These are phyloP conservation scores for Vinca major DNA, from an alignment of 305 asterid species.

Conservation along the genomic window DNA sequence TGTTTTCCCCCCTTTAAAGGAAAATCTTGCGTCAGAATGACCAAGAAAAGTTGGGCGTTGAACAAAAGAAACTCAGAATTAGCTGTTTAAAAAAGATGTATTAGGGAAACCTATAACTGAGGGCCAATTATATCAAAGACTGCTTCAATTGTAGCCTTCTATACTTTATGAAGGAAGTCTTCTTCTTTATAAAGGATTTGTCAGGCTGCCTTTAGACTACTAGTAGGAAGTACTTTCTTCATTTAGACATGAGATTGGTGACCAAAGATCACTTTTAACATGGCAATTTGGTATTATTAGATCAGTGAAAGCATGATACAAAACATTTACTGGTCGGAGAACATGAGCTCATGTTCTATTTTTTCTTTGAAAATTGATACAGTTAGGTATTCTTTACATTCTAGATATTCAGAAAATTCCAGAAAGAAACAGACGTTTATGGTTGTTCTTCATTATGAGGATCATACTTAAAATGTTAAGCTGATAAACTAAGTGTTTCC, in stretches of 20 bases:
- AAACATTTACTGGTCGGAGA: not conserved
- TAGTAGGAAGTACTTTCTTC: no score
- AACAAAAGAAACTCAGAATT: not conserved
- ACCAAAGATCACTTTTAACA: not conserved
- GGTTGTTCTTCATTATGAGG: not conserved
- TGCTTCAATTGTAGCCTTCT: not conserved
- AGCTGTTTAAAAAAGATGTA: not conserved
- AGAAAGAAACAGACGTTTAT: not conserved
- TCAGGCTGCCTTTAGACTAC: no score
- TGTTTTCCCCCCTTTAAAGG: not conserved
- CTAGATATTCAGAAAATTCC: not conserved
- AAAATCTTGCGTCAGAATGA: not conserved
- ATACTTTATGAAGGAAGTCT: not conserved
- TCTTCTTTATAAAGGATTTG: no score
- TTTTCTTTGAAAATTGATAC: not conserved
- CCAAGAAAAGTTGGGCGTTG: not conserved
- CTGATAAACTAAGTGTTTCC: not conserved
- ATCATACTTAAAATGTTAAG: not conserved
- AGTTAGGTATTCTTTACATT: not conserved
- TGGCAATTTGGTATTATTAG: not conserved
- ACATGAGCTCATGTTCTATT: not conserved
- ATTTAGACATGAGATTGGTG: no score
- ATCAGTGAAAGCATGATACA: not conserved
- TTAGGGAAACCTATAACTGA: not conserved
- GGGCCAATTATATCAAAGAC: not conserved